Evolutionary conservation across 192 early-diverging fungal genomes (phyloP), one percentile per base, ranked within the genome.

Genomic region (Coemansia sp.): DNA sequence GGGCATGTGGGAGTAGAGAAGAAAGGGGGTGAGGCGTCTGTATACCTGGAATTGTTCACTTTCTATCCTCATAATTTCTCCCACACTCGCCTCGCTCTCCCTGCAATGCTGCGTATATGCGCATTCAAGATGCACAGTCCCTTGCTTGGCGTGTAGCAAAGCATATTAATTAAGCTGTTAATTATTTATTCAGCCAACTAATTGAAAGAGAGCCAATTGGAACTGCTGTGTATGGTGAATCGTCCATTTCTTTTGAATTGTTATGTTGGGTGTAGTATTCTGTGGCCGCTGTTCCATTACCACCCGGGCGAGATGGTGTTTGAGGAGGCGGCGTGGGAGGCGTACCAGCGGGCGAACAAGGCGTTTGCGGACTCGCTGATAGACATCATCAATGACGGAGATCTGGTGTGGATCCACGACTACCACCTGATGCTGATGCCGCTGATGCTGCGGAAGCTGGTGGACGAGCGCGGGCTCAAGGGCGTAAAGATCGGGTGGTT

Each of bases 281-380:
- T 99, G 45, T 98, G 96, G 98, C 98, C 98, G 6, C 84, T 99
- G 57, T 99, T 99, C 86, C 98, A 99, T 81, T 99, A 99, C 81
- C 95, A 98, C 71, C 95, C 96, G 10, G 95, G 96, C 54, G 98
- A 99, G 84, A 97, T 99, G 71, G 88, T 90, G 7, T 99, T 99
- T 70, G 91, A 95, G 77, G 92, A 95, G 73, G 87, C 88, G 9
- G 89, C 93, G 75, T 99, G 95, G 95, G 92, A 95, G 14, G 95
- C 91, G 11, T 99, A 99, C 78, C 89, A 94, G 77, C 77, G 86
- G 37, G 97, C 94, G 63, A 99, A 99, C 85, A 63, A 64, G 40
- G 85, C 90, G n/a, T 98, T 99, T 86, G 96, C 97, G n/a, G 90
- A 95, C 54, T 86, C 93, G 3, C 89, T 99, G 62, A 85, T 86